Evolutionary conservation across 2,329 filamentous ascomycete genomes (phyloP).

Genomic region (Alternaria incomplexa): DNA sequence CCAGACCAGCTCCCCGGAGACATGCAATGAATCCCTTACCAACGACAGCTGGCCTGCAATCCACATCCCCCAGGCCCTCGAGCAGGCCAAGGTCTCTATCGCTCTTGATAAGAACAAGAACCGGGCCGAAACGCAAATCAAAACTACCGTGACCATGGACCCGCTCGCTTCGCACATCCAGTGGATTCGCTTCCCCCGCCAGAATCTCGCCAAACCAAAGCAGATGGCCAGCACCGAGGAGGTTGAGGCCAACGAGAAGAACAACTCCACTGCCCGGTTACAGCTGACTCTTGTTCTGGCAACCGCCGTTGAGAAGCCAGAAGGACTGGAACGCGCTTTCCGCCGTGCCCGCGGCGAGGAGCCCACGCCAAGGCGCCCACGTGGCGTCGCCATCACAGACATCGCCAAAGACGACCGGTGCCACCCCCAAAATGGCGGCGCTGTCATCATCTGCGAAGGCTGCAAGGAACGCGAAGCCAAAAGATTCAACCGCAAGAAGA

Average conservation of each 20-base stretch:
- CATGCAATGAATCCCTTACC: slow-evolving; percentile 27
- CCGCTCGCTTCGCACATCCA: slow-evolving; percentile 77
- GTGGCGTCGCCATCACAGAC: slow-evolving; percentile 50
- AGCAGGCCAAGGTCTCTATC: slow-evolving; percentile 29
- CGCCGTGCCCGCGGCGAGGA: slow-evolving; percentile 59
- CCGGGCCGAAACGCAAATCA: slow-evolving; percentile 95
- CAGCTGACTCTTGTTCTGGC: slow-evolving; percentile 74
- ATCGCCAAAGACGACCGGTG: slow-evolving; percentile 67
- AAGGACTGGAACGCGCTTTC: slow-evolving; percentile 71
- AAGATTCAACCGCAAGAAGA: slow-evolving; percentile 90
- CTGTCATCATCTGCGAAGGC: slow-evolving; percentile 88
- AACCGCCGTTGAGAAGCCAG: slow-evolving; percentile 81
- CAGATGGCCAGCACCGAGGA: slow-evolving; percentile 77
- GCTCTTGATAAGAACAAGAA: slow-evolving; percentile 66
- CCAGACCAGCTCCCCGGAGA: slow-evolving; percentile 40
- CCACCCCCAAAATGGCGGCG: slow-evolving; percentile 85
- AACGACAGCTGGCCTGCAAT: slow-evolving; percentile 34
- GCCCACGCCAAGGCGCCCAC: slow-evolving; percentile 44
- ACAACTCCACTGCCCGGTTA: slow-evolving; percentile 53
- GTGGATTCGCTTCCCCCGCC: slow-evolving; percentile 82
- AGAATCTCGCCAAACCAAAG: slow-evolving; percentile 95
- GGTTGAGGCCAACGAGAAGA: slow-evolving; percentile 74
- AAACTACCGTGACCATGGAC: slow-evolving; percentile 79
- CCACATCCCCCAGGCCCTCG: slow-evolving; percentile 33
- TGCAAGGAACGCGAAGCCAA: slow-evolving; percentile 93